A percentile compares a stretch with the other conserved stretches of the same genome.
Conservation (phyloP, 1,284 basidiomycete genomes). For the Hortiboletus rubellus region DNA sequence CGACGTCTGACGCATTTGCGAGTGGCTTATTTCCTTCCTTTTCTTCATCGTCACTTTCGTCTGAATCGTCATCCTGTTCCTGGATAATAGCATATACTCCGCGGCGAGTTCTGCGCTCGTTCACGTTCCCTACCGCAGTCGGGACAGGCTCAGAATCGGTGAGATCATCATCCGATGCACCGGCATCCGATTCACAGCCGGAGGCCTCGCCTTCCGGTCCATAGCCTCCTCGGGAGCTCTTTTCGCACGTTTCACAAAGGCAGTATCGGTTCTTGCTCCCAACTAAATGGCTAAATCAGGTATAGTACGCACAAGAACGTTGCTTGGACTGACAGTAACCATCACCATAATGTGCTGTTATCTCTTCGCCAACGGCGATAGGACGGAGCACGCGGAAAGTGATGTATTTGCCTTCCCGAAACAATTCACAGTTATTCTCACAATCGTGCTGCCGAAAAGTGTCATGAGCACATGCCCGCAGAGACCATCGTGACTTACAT, state of each 20-base stretch:
- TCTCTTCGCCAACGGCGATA: slow-evolving; percentile 81
- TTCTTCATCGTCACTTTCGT: slow-evolving; percentile 52
- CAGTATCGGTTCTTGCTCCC: slow-evolving; percentile 85
- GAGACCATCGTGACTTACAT: slow-evolving; percentile 57
- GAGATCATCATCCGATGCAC: slow-evolving; percentile 45
- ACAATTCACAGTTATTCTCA: slow-evolving; percentile 85
- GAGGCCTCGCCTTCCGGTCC: slow-evolving; percentile 55
- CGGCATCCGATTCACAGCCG: slow-evolving; percentile 46
- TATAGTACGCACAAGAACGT: slow-evolving; percentile 2
- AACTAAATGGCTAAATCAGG: slow-evolving; percentile 49
- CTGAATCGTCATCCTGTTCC: slow-evolving; percentile 55
- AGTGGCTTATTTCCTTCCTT: slow-evolving; percentile 47
- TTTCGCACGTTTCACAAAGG: slow-evolving; percentile 88
- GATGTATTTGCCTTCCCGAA: slow-evolving; percentile 85
- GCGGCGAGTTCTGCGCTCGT: slow-evolving; percentile 73
- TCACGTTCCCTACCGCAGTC: slow-evolving; percentile 49
- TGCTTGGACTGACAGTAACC: slow-evolving; percentile 68
- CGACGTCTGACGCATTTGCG: slow-evolving; percentile 45
- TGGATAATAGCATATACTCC: slow-evolving; percentile 72
- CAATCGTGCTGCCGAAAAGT: slow-evolving; percentile 74
- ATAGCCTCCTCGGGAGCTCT: slow-evolving; percentile 72
- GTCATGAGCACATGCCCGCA: slow-evolving; percentile 18
- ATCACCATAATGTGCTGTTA: slow-evolving; percentile 84
- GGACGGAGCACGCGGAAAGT: slow-evolving; percentile 83
- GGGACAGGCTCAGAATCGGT: slow-evolving; percentile 40